A percentile compares a stretch with the other conserved stretches of the same genome.
Conservation (phyloP, 1,139 yeast species). For the Debaryomyces subglobosus region DNA sequence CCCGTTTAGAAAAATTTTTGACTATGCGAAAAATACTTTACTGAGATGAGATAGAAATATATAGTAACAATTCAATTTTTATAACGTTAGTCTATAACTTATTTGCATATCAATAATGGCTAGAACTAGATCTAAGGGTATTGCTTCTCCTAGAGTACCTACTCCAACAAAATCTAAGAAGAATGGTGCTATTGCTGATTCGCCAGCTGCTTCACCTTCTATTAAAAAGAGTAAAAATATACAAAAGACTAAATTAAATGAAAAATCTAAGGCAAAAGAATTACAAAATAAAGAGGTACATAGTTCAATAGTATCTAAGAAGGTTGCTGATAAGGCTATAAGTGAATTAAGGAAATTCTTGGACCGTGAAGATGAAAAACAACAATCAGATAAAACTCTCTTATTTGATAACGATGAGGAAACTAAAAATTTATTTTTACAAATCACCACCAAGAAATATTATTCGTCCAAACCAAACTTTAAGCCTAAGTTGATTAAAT, state of each 20-base stretch:
- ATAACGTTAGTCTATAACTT: neutral
- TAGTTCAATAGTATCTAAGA: slow-evolving; percentile 19
- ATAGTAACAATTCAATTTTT: slow-evolving; percentile 4
- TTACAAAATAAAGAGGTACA: slow-evolving; percentile 2
- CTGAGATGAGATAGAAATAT: slow-evolving; percentile 8
- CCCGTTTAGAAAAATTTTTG: slow-evolving; percentile 5
- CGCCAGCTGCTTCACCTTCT: slow-evolving; percentile 25
- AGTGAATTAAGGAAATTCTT: slow-evolving; percentile 53
- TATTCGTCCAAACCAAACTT: slow-evolving; percentile 64
- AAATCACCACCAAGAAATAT: slow-evolving; percentile 65
- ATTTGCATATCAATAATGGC: slow-evolving; percentile 23
- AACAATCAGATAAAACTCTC: slow-evolving; percentile 32
- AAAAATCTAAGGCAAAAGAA: slow-evolving; percentile 6
- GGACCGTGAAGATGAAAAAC: slow-evolving; percentile 25
- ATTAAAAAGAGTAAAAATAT: slow-evolving; percentile 15
- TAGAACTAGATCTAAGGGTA: slow-evolving; percentile 34
- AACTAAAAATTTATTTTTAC: slow-evolving; percentile 54
- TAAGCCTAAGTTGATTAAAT: slow-evolving; percentile 68
- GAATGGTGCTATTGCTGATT: slow-evolving; percentile 11
- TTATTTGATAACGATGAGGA: slow-evolving; percentile 57
- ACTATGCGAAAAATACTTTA: slow-evolving; percentile 1
- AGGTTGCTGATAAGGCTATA: slow-evolving; percentile 48
- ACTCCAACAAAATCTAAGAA: slow-evolving; percentile 18
- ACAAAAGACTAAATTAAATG: slow-evolving; percentile 11
- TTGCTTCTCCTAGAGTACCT: slow-evolving; percentile 24